Percentiles rank a stretch among this genome's conserved stretches.
These are phyloP conservation scores for Clonostachys sp. DNA, from an alignment of 2,329 filamentous ascomycete genomes.

Conservation along the genomic window DNA sequence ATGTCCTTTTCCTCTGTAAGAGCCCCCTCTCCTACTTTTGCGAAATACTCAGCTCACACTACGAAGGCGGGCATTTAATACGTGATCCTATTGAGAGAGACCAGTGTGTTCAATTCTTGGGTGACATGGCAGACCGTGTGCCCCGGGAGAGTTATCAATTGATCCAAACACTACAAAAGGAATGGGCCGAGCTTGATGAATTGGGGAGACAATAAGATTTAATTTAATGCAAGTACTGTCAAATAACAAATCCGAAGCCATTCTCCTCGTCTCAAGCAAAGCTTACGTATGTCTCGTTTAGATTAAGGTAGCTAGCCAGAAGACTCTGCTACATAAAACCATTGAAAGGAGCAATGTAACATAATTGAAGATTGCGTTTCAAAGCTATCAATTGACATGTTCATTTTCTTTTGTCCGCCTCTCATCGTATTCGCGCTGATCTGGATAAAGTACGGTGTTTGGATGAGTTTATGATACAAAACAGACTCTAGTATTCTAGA, in stretches of 20 bases:
- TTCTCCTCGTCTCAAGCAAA: background rate
- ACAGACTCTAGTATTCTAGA: no score
- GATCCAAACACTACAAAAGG: background rate
- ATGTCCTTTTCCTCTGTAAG: background rate
- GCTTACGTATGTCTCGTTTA: no score
- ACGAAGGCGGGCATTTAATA: background rate
- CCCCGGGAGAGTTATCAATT: background rate
- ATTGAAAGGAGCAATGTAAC: no score
- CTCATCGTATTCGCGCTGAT: no score
- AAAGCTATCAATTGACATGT: no score
- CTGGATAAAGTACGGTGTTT: no score
- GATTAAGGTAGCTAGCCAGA: no score
- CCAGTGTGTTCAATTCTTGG: background rate
- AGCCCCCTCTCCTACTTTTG: background rate
- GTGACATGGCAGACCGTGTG: background rate
- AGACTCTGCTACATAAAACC: no score
- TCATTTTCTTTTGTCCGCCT: no score
- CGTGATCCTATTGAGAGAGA: background rate
- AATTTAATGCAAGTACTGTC: background rate
- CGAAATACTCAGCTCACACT: background rate
- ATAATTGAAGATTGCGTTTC: no score
- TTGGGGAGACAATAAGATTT: background rate
- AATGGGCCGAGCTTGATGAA: background rate
- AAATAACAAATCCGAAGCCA: no score
- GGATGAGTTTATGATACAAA: no score